phyloP scores from a whole-genome alignment of 768 basidiomycete genomes.

The Mrakia gelida region DNA sequence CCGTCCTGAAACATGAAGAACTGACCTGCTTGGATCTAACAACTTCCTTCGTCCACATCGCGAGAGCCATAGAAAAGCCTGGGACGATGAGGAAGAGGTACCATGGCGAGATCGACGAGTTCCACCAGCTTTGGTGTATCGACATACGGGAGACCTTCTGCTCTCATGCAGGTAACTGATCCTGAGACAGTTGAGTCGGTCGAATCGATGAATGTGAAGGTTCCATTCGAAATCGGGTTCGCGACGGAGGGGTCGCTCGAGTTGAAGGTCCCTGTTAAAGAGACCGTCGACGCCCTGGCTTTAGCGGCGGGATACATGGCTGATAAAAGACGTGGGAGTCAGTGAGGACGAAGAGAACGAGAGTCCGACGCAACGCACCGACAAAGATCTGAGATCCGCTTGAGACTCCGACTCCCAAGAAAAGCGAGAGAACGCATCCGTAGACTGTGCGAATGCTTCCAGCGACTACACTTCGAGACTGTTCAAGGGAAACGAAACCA shows the following conservation, averaged over 20 bases:
- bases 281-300: neutral
- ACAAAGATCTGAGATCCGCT: conserved; percentile 23
- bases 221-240: conserved; percentile 20
- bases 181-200: neutral
- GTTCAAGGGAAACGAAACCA: neutral
- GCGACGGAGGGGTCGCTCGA: neutral
- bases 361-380: neutral
- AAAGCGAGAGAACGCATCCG: conserved; percentile 25
- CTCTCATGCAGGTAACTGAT: conserved; percentile 5
- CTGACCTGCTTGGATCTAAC: conserved; percentile 16
- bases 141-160: conserved; percentile 5
- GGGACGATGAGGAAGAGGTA: conserved; percentile 28
- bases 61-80: conserved; percentile 14
- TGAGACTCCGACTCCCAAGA: conserved; percentile 27
- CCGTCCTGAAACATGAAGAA: no score
- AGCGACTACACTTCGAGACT: conserved; percentile 26
- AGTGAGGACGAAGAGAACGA: neutral
- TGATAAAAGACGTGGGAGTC: neutral
- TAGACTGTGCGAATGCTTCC: conserved; percentile 26
- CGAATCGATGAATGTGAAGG: conserved; percentile 21
- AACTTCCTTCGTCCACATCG: conserved; percentile 29
- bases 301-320: neutral
- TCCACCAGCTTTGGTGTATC: no score
- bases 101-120: neutral
- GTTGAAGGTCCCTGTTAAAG: conserved; percentile 19